These are phyloP conservation scores for Penicillium diatomitis DNA, from an alignment of 495 filamentous ascomycete genomes.

Conservation along the genomic window DNA sequence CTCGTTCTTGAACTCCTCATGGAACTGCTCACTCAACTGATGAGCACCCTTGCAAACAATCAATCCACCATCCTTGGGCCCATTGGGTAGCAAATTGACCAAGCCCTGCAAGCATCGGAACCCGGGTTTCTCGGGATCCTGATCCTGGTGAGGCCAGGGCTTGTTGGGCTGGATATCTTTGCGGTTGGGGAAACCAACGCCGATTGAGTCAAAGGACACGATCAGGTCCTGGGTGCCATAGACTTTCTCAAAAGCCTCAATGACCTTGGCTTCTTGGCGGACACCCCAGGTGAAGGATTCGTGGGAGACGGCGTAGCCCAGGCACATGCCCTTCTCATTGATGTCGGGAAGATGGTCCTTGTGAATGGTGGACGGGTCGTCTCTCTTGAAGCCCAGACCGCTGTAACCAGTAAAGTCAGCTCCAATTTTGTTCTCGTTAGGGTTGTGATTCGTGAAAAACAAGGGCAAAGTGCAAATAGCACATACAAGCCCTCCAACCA, in stretches of 20 bases:
- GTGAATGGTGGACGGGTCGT: constrained; percentile 22
- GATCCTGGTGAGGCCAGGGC: constrained; percentile 34
- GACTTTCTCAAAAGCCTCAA: constrained; percentile 25
- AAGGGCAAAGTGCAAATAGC: neutral
- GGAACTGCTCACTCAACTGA: constrained; percentile 20
- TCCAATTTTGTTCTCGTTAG: no score
- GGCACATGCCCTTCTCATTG: constrained; percentile 26
- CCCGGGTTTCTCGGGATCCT: constrained; percentile 26
- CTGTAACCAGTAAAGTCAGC: constrained; percentile 1
- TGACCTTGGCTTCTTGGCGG: constrained; percentile 24
- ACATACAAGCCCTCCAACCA: constrained; percentile 10
- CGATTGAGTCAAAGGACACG: constrained; percentile 30
- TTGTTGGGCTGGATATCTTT: constrained; percentile 20
- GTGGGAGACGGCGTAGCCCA: constrained; percentile 26
- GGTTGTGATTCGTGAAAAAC: no score
- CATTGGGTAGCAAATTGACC: constrained; percentile 28
- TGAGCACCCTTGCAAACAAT: constrained; percentile 22
- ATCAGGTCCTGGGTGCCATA: constrained; percentile 24
- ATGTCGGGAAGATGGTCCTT: constrained; percentile 25
- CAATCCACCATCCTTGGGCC: constrained; percentile 27
- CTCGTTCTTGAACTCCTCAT: constrained; percentile 15
- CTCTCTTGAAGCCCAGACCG: constrained; percentile 23
- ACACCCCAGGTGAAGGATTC: constrained; percentile 29
- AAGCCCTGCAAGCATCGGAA: constrained; percentile 33
- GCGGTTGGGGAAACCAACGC: constrained; percentile 21